A percentile compares a stretch with the other conserved stretches of the same genome.
phyloP scores from a whole-genome alignment of 306 rosid species.

The Echinosophora koreensis region DNA sequence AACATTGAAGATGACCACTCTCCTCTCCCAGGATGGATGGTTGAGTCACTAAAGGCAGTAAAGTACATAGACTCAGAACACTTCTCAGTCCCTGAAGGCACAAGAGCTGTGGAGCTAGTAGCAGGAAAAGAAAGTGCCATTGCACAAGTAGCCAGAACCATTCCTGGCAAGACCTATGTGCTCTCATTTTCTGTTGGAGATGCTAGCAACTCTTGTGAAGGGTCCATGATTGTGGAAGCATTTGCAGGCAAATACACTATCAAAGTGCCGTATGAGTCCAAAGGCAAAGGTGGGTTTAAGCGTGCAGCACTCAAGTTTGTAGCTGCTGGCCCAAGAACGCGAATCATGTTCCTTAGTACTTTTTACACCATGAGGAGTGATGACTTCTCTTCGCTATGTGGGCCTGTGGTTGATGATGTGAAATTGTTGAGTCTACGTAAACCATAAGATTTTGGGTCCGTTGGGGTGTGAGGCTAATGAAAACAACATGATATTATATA shows the following conservation, averaged over 20 bases:
- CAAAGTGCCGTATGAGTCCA: conserved; percentile 89
- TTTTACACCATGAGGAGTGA: conserved; percentile 93
- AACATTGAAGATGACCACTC: conserved; percentile 94
- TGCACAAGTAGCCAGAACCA: conserved; percentile 84
- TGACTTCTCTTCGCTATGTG: conserved; percentile 92
- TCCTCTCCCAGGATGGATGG: conserved; percentile 97
- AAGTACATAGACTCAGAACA: conserved; percentile 85
- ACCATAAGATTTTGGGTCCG: conserved; percentile 34
- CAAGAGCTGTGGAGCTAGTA: conserved; percentile 81
- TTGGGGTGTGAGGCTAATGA: background rate
- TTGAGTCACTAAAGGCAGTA: conserved; percentile 96
- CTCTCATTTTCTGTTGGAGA: conserved; percentile 87
- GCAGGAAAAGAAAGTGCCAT: conserved; percentile 98
- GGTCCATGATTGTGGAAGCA: conserved; percentile 90
- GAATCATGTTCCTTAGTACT: conserved; percentile 84
- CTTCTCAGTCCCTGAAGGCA: conserved; percentile 83
- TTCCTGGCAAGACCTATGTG: conserved; percentile 72
- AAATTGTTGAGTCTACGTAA: conserved; percentile 72
- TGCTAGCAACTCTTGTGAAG: conserved; percentile 89
- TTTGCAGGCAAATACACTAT: conserved; percentile 77
- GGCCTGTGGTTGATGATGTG: conserved; percentile 95
- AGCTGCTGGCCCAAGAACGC: conserved; percentile 65
- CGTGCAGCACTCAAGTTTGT: conserved; percentile 77
- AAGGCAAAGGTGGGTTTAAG: conserved; percentile 90
- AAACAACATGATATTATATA: conserved; percentile 16